Base-by-base conservation (phyloP, 73 alveolate genomes). In the Urostyla sp. region DNA sequence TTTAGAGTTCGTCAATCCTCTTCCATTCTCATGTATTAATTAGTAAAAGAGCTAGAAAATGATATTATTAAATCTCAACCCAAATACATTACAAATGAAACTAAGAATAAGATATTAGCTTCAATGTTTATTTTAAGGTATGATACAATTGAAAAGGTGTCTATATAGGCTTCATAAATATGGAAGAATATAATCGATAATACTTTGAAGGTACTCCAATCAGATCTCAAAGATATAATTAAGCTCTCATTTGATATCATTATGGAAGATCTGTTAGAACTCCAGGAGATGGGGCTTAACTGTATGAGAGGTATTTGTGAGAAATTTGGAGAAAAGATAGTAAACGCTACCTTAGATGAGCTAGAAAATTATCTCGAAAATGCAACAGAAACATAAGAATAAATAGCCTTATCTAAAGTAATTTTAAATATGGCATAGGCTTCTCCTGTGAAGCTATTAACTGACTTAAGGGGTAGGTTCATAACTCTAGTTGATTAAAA, bases 161-260 rank as follows among this genome's bases (percentile, higher is more conserved):
- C 92, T 35, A 36, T 67, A 44, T 52, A 75, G 45, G 94, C 97
- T 6, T 73, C 89, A 20, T 34, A 85, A 37, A 83, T 90, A 40
- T 92, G 97, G 97, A 90, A 92, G 38, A 75, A 84, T 46, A 45
- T 92, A 49, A 84, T 92, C 32, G 97, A 92, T 52, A 66, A 61
- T 40, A 53, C 44, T 21, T 67, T 72, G 15, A 44, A 34, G 24
- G 48, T 66, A 26, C 28, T 79, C 30, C 61, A 51, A 67, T 16
- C 8, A 15, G 46, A 63, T 18, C 43, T 79, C 26, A 51, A 50
- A 4, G 54, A 50, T 21, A 45, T 79, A 27, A 23, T 63, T 27
- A 30, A 77, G 52, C 67, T 43, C 27, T 52, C 49, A 27, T 54
- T 58, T 34, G 66, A 36, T 5, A 46, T 48, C 56, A 79, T 79